Evolutionary conservation across 2,329 filamentous ascomycete species (phyloP).

Genomic region (Endoconidiophora laricicola): DNA sequence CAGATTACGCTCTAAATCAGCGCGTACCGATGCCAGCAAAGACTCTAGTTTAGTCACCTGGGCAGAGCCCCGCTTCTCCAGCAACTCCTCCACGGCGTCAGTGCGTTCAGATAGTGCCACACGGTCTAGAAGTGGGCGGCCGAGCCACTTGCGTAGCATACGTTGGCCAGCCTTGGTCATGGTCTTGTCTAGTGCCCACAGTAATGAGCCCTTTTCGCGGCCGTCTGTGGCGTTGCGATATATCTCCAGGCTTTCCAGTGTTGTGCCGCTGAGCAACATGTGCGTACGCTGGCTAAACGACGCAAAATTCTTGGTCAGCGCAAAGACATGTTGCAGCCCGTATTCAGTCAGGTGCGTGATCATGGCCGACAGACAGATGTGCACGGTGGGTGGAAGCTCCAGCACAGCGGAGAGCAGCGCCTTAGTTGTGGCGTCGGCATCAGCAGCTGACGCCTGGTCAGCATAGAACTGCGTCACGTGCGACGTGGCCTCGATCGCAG

Average conservation of each 20-base stretch:
- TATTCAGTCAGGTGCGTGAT: conserved; percentile 86
- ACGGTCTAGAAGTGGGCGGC: conserved; percentile 69
- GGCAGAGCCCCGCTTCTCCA: conserved; percentile 46
- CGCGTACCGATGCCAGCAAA: conserved; percentile 53
- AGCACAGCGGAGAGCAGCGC: conserved; percentile 73
- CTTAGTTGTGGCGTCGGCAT: conserved; percentile 31
- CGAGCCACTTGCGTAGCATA: conserved; percentile 86
- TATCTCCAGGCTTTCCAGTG: conserved; percentile 81
- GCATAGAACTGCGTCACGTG: conserved; percentile 91
- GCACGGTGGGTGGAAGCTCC: conserved; percentile 68
- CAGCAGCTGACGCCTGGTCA: conserved; percentile 52
- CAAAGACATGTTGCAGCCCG: conserved; percentile 85
- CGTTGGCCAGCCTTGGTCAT: conserved; percentile 78
- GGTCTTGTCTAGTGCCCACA: conserved; percentile 91
- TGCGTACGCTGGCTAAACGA: conserved; percentile 87
- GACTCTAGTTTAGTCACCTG: conserved; percentile 58
- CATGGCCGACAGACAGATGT: conserved; percentile 88
- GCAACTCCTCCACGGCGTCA: conserved; percentile 71
- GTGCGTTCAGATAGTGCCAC: conserved; percentile 60
- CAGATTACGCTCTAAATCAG: conserved; percentile 79
- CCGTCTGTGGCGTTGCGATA: conserved; percentile 91
- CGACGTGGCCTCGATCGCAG: conserved; percentile 36
- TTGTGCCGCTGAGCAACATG: conserved; percentile 93
- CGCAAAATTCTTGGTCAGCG: conserved; percentile 92
- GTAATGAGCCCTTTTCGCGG: conserved; percentile 68